Percentiles rank a stretch among this genome's conserved stretches.
These are phyloP conservation scores for Tolypocladium guangdongense DNA, from an alignment of 2,329 filamentous ascomycete genomes.

Conservation along the genomic window DNA sequence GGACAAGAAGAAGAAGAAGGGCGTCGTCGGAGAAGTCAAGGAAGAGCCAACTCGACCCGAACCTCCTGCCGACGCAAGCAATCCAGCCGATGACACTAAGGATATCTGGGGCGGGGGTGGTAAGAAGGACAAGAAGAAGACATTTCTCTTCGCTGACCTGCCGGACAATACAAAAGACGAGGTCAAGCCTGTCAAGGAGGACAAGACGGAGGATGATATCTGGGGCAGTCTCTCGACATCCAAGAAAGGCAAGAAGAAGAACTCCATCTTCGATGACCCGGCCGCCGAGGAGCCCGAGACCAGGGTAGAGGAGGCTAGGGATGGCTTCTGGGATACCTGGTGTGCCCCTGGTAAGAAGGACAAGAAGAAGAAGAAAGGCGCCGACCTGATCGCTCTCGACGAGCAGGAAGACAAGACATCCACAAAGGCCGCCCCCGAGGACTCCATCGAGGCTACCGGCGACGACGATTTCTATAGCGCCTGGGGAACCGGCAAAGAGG, in stretches of 20 bases:
- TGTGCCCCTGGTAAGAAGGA: slow-evolving; percentile 17
- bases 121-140: slow-evolving; percentile 10
- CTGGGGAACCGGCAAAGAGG: slow-evolving; percentile 45
- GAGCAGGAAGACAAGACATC: slow-evolving; percentile 13
- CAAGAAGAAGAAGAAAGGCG: slow-evolving; percentile 32
- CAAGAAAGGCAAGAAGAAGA: slow-evolving; percentile 10
- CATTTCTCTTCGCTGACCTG: background rate
- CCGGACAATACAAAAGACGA: background rate
- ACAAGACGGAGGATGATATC: background rate
- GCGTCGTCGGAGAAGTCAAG: slow-evolving; percentile 10
- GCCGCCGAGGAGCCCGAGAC: slow-evolving; percentile 9
- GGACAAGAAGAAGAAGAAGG: slow-evolving; percentile 17
- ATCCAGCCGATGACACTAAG: slow-evolving; percentile 1
- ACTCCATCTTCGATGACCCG: slow-evolving; percentile 5
- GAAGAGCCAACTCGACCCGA: slow-evolving; percentile 8
- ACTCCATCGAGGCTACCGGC: slow-evolving; percentile 19
- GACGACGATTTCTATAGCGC: slow-evolving; percentile 44
- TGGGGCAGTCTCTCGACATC: background rate
- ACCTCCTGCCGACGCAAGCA: background rate
- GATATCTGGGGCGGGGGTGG: background rate
- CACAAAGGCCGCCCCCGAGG: slow-evolving; percentile 15
- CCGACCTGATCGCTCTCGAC: slow-evolving; percentile 26
- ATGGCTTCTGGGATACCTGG: slow-evolving; percentile 14
- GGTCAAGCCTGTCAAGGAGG: background rate
- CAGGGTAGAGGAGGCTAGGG: slow-evolving; percentile 8